Evolutionary conservation across 164 flowering plant species (phyloP).

Genomic region (Warburgia ugandensis): DNA sequence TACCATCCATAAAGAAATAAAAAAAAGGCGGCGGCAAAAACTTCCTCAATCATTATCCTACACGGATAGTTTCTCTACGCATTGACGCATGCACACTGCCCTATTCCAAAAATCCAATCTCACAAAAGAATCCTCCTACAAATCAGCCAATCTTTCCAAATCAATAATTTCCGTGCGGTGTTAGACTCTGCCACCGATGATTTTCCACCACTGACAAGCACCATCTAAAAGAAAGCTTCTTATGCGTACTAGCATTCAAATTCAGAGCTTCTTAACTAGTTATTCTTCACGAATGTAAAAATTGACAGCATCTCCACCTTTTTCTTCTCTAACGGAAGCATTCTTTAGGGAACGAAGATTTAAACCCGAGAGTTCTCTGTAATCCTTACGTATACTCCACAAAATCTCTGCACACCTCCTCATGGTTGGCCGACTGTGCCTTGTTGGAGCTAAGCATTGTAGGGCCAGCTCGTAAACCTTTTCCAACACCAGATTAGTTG

Average conservation of each 20-base stretch:
- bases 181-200: neutral
- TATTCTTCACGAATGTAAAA: neutral
- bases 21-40: no score
- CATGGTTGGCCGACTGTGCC: slow-evolving; percentile 73
- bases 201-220: neutral
- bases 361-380: slow-evolving; percentile 39
- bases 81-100: no score
- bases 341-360: slow-evolving; percentile 30
- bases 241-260: neutral
- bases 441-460: slow-evolving; percentile 69
- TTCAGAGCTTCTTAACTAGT: neutral
- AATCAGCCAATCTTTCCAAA: no score
- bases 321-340: slow-evolving; percentile 20
- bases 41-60: no score
- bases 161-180: neutral
- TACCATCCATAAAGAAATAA: no score
- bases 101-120: no score
- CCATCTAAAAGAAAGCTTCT: neutral
- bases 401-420: slow-evolving; percentile 79
- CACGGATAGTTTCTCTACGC: no score
- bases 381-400: slow-evolving; percentile 84
- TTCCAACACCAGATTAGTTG: slow-evolving; percentile 42
- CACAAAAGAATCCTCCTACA: no score
- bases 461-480: slow-evolving; percentile 71
- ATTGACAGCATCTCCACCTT: neutral